Evolutionary conservation across 2,329 filamentous ascomycete species (phyloP).

Genomic region (Fusarium sp.): DNA sequence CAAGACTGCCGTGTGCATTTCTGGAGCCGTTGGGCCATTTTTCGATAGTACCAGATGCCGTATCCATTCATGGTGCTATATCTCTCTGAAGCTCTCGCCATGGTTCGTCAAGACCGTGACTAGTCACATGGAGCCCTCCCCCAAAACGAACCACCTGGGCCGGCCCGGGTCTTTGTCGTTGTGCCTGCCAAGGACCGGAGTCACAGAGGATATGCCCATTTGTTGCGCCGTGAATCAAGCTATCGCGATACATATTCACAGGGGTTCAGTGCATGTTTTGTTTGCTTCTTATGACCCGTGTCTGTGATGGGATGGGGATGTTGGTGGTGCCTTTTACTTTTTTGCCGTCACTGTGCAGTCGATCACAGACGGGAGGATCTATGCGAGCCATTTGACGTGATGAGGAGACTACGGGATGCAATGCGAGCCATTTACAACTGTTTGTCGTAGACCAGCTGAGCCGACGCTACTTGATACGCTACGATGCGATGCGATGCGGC

Average conservation of each 20-base stretch:
- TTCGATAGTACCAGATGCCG: not conserved
- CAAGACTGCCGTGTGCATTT: not conserved
- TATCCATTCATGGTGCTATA: slow-evolving; percentile 5
- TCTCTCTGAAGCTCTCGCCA: slow-evolving; percentile 3
- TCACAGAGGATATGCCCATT: slow-evolving; percentile 13
- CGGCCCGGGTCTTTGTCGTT: slow-evolving; percentile 1
- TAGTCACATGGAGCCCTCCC: slow-evolving; percentile 16
- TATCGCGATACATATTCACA: not conserved
- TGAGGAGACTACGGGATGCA: not conserved
- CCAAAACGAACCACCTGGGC: slow-evolving; percentile 18
- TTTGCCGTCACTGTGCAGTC: slow-evolving; percentile 2
- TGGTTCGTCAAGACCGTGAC: slow-evolving; percentile 12
- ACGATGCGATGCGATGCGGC: not conserved
- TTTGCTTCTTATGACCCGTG: slow-evolving; percentile 7
- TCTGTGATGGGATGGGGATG: not conserved
- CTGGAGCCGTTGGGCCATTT: not conserved
- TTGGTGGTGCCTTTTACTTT: slow-evolving; percentile 1
- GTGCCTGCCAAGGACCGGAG: slow-evolving; percentile 12
- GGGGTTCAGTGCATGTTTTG: not conserved
- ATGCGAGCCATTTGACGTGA: slow-evolving; percentile 2
- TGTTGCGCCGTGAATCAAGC: not conserved
- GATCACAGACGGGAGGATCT: not conserved
- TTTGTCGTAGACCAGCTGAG: not conserved
- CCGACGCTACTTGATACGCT: not conserved
- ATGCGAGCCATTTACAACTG: slow-evolving; percentile 7